Conservation (phyloP, 371 early-diverging fungal species). For the Modicella reniformis region DNA sequence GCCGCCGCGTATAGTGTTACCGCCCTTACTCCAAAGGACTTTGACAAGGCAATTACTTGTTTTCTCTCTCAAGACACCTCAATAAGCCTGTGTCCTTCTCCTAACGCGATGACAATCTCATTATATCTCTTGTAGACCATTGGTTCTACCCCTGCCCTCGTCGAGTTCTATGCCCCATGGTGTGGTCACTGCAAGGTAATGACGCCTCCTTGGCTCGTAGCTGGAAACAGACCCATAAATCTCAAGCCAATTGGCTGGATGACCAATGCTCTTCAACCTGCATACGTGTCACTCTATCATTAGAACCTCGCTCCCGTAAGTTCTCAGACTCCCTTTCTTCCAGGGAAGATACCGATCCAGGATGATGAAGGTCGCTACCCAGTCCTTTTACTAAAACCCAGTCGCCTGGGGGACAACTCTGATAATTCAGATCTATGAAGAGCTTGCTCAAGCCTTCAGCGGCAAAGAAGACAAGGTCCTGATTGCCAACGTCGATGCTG, state of each 20-base stretch:
- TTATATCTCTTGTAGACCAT: conserved; percentile 23
- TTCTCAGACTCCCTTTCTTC: conserved; percentile 4
- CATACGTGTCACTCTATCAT: conserved; percentile 14
- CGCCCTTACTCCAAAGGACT: conserved; percentile 44
- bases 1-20: conserved; percentile 42
- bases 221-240: not conserved
- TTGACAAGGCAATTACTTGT: conserved; percentile 41
- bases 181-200: conserved; percentile 91
- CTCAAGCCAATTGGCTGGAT: conserved; percentile 11
- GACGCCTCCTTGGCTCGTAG: not conserved
- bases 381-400: too few relatives aligned
- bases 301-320: conserved; percentile 55
- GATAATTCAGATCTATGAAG: conserved; percentile 77
- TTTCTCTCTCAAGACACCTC: not conserved
- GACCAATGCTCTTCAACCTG: conserved; percentile 19
- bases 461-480: conserved; percentile 77
- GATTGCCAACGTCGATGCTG: conserved; percentile 93
- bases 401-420: too few relatives aligned
- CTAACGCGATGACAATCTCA: not conserved
- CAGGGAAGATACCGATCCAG: too few relatives aligned
- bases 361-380: not conserved
- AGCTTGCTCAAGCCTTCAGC: conserved; percentile 80
- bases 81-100: too few relatives aligned
- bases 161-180: conserved; percentile 97
- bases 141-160: conserved; percentile 55